These are phyloP conservation scores for Beauveria rudraprayagi DNA, from an alignment of 2,329 filamentous ascomycete species.

Conservation along the genomic window DNA sequence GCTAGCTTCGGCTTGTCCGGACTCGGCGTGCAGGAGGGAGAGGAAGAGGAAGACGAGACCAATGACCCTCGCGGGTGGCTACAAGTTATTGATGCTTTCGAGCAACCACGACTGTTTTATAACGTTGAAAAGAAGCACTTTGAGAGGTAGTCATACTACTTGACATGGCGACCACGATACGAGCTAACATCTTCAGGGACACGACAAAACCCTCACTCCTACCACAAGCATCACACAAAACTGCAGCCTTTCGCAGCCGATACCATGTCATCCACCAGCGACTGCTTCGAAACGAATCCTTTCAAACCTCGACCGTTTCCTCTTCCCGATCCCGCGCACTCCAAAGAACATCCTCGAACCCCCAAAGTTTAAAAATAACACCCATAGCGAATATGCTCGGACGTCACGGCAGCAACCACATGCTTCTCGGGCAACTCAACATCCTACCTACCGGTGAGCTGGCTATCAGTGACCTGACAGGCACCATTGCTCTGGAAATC, in stretches of 20 bases:
- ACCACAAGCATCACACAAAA: slow-evolving; percentile 73
- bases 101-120: slow-evolving; percentile 73
- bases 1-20: slow-evolving; percentile 55
- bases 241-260: slow-evolving; percentile 75
- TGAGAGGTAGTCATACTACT: slow-evolving; percentile 50
- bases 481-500: slow-evolving; percentile 78
- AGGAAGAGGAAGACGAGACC: slow-evolving; percentile 51
- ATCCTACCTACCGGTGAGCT: slow-evolving; percentile 74
- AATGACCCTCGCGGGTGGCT: slow-evolving; percentile 75
- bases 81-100: slow-evolving; percentile 73
- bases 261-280: slow-evolving; percentile 91
- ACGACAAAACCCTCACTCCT: slow-evolving; percentile 60
- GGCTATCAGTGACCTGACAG: slow-evolving; percentile 78
- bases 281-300: slow-evolving; percentile 84
- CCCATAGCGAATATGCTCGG: slow-evolving; percentile 71
- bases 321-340: slow-evolving; percentile 46
- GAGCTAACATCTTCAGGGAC: slow-evolving; percentile 36
- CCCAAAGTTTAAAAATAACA: slow-evolving; percentile 77
- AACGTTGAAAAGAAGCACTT: slow-evolving; percentile 84
- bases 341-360: slow-evolving; percentile 51
- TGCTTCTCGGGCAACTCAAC: slow-evolving; percentile 77
- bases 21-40: slow-evolving; percentile 44
- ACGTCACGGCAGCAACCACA: slow-evolving; percentile 73
- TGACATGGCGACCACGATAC: not conserved
- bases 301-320: slow-evolving; percentile 73